Conservation (phyloP, 163 green algal genomes). For the Prototheca cutis region DNA sequence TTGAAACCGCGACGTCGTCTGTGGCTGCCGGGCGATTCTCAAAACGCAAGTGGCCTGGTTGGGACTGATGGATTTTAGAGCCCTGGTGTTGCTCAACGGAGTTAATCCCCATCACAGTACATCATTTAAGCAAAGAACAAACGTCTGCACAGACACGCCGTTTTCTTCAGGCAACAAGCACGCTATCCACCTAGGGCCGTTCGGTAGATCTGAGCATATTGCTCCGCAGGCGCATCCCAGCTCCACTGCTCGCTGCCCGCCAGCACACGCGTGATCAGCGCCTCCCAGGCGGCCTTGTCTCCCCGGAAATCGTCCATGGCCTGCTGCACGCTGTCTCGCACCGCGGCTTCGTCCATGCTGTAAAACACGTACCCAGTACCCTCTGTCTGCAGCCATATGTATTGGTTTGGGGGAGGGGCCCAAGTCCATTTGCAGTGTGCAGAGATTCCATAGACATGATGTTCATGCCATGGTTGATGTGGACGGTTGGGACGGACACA, state of each 20-base stretch:
- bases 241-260: background rate
- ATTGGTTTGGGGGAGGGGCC: too few relatives aligned
- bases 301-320: conserved; percentile 58
- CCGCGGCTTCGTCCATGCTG: conserved; percentile 52
- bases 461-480: conserved; percentile 21
- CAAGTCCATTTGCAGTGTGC: background rate
- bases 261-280: conserved; percentile 11
- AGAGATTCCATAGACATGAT: background rate
- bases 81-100: too few relatives aligned
- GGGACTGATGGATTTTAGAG: too few relatives aligned
- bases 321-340: conserved; percentile 88
- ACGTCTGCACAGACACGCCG: too few relatives aligned
- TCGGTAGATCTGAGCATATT: background rate
- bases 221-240: background rate
- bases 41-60: too few relatives aligned
- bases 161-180: too few relatives aligned
- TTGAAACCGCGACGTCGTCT: too few relatives aligned
- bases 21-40: too few relatives aligned
- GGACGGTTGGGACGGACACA: too few relatives aligned
- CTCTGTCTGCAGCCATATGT: conserved; percentile 1
- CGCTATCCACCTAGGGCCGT: too few relatives aligned
- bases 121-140: too few relatives aligned
- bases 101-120: too few relatives aligned
- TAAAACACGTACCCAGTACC: conserved; percentile 64
- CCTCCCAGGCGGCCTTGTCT: conserved; percentile 31